phyloP scores from a whole-genome alignment of 2,329 filamentous ascomycete species.

The Didymella sp. region DNA sequence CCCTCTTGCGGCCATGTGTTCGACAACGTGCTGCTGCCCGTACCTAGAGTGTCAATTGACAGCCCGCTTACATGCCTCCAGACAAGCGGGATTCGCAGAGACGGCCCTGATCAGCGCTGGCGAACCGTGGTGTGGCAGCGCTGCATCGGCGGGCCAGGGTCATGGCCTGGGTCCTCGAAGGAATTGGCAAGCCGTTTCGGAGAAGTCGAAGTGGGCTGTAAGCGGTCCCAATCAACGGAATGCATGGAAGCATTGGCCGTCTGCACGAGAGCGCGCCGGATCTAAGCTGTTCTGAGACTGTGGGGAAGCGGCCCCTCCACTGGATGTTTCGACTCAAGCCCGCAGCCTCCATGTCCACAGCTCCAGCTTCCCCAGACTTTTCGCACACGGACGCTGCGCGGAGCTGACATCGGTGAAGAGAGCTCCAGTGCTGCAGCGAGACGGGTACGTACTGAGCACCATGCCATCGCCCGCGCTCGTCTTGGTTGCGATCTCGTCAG shows the following conservation, averaged over 20 bases:
- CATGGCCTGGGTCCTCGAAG: constrained; percentile 9
- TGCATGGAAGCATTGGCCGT: constrained; percentile 8
- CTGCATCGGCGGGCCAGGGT: constrained; percentile 15
- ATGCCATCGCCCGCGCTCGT: constrained; percentile 5
- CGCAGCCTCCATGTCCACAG: constrained; percentile 24
- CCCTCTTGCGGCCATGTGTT: constrained; percentile 5
- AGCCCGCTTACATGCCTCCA: neutral
- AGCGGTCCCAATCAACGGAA: constrained; percentile 25
- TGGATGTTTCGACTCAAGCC: constrained; percentile 5
- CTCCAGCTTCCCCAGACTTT: constrained; percentile 39
- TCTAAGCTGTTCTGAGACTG: constrained; percentile 30
- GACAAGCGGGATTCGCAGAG: constrained; percentile 3
- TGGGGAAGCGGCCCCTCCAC: constrained; percentile 24
- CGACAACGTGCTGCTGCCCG: neutral
- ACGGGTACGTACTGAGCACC: constrained; percentile 6
- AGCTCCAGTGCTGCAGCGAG: constrained; percentile 6
- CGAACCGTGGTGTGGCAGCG: constrained; percentile 16
- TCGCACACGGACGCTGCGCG: constrained; percentile 19
- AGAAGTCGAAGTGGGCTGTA: constrained; percentile 25
- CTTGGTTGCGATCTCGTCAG: neutral
- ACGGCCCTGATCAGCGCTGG: constrained; percentile 18
- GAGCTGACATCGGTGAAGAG: constrained; percentile 30
- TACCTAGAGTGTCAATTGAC: neutral
- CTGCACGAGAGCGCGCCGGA: constrained; percentile 17
- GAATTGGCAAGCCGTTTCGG: constrained; percentile 24